phyloP scores from a whole-genome alignment of 208 protist genomes.

The Naegleria fowleri region DNA sequence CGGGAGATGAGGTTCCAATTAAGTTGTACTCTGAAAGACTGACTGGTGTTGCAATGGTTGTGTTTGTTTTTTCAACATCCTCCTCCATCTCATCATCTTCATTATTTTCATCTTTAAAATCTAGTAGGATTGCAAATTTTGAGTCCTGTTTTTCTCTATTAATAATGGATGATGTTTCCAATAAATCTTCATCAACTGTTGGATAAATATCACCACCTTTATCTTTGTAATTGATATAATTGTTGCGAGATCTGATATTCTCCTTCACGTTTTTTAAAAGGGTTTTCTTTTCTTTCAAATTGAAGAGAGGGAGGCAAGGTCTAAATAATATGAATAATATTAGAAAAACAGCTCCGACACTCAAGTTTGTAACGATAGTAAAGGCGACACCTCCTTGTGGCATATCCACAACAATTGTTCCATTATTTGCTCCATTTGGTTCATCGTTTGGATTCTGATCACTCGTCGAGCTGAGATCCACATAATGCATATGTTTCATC shows the following conservation, averaged over 20 bases:
- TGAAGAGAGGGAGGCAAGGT: not conserved
- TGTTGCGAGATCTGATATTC: not conserved
- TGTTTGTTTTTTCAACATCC: not conserved
- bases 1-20: too few relatives aligned
- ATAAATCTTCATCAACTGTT: not conserved
- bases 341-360: not conserved
- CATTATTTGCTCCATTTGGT: not conserved
- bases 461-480: too few relatives aligned
- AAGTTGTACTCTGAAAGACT: not conserved
- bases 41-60: not conserved
- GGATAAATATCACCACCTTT: not conserved
- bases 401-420: not conserved
- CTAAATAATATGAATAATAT: not conserved
- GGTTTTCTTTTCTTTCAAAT: not conserved
- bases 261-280: not conserved
- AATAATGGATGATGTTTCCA: not conserved
- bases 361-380: not conserved
- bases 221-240: slow-evolving; percentile 7
- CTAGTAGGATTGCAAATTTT: not conserved
- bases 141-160: not conserved
- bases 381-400: not conserved
- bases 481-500: too few relatives aligned
- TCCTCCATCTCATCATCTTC: not conserved
- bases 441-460: not conserved
- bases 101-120: not conserved